These are phyloP conservation scores for Chionographis japonica DNA, from an alignment of 106 monocot species.

Conservation along the genomic window DNA sequence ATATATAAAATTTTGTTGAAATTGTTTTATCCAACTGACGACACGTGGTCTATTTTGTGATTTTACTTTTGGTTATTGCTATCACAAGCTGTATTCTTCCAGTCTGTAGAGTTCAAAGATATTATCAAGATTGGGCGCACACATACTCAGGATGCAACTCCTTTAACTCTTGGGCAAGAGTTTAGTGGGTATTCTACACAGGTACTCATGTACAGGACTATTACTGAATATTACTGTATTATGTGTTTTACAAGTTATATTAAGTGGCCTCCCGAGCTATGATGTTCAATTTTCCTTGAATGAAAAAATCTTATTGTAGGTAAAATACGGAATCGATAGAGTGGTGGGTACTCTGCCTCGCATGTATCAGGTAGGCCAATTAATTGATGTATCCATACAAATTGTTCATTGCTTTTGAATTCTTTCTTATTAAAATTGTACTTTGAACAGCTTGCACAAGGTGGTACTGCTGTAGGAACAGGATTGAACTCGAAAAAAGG, in stretches of 20 bases:
- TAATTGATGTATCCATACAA: neutral
- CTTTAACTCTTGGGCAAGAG: conserved; percentile 96
- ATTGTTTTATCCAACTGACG: too few species aligned
- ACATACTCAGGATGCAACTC: conserved; percentile 97
- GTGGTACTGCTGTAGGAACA: conserved; percentile 98
- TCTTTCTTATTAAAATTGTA: conserved; percentile 1
- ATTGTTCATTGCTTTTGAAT: neutral
- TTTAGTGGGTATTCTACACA: conserved; percentile 97
- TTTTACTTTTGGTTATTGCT: neutral
- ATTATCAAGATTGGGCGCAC: conserved; percentile 97
- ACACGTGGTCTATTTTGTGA: too few species aligned
- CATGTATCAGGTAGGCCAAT: conserved; percentile 79
- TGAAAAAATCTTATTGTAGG: conserved; percentile 29
- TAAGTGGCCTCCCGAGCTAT: neutral
- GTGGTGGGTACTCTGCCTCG: conserved; percentile 70
- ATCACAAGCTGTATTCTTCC: conserved; percentile 1
- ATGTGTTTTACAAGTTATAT: too few species aligned
- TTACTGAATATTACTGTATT: neutral
- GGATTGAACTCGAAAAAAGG: conserved; percentile 96
- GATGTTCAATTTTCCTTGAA: neutral
- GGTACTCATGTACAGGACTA: conserved; percentile 24
- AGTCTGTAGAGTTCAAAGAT: conserved; percentile 93
- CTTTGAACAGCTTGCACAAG: conserved; percentile 90
- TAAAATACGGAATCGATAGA: conserved; percentile 79
- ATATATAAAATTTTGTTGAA: too few species aligned